phyloP scores from a whole-genome alignment of 306 rosid genomes.

The Begonia fuchsioides region DNA sequence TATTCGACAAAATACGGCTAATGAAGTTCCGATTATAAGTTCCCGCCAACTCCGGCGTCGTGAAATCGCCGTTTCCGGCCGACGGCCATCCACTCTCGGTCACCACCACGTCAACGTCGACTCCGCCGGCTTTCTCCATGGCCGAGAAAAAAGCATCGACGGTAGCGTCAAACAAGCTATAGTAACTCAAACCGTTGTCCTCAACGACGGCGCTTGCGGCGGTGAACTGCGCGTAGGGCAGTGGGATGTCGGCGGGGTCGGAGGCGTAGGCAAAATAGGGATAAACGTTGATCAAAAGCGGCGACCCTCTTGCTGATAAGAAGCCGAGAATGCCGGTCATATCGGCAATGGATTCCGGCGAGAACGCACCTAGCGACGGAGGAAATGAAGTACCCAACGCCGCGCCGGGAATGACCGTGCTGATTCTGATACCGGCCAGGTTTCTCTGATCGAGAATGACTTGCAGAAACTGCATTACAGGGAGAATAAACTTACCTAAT shows the following conservation, averaged over 20 bases:
- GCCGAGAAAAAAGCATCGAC: too few species aligned
- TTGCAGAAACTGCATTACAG: constrained; percentile 11
- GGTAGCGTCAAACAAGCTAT: too few species aligned
- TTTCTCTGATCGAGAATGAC: not conserved
- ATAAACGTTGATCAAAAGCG: constrained; percentile 14
- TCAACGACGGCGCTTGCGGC: not conserved
- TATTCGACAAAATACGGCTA: not conserved
- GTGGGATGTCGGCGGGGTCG: not conserved
- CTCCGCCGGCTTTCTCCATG: not conserved
- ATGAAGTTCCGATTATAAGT: constrained; percentile 16
- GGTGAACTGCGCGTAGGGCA: constrained; percentile 11
- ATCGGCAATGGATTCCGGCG: not conserved
- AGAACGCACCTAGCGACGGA: not conserved
- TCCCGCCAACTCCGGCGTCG: constrained; percentile 11
- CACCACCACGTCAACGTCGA: constrained; percentile 11
- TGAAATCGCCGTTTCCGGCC: constrained; percentile 14
- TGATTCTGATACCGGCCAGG: constrained; percentile 4
- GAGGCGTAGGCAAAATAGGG: constrained; percentile 11
- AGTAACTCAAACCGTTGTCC: too few species aligned
- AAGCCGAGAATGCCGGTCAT: not conserved
- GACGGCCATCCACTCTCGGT: constrained; percentile 29
- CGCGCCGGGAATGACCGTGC: constrained; percentile 11
- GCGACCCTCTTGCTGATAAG: not conserved
- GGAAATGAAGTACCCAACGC: constrained; percentile 9
- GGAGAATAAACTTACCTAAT: constrained; percentile 1